phyloP scores from a whole-genome alignment of 73 alveolate species.

The Paraurostyla sp. region DNA sequence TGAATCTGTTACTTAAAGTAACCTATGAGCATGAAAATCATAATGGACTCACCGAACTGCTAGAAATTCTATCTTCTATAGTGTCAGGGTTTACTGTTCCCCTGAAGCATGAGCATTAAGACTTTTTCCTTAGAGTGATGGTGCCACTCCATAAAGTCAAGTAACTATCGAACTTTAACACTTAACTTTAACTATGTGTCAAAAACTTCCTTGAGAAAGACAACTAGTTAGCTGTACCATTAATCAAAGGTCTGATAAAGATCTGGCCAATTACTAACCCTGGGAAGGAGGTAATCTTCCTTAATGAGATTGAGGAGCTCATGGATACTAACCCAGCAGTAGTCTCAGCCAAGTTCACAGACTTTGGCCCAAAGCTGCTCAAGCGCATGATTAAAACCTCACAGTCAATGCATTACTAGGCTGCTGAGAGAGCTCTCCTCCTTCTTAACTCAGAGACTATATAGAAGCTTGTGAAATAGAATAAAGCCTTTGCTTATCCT shows the following conservation, averaged over 20 bases:
- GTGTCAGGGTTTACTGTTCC: constrained; percentile 90
- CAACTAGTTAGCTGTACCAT: constrained; percentile 68
- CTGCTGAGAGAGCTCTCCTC: constrained; percentile 75
- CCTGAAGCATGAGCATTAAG: constrained; percentile 89
- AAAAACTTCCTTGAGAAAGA: constrained; percentile 85
- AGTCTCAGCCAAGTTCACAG: neutral
- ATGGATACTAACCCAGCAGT: constrained; percentile 43
- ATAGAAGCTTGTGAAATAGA: neutral
- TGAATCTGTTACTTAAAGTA: constrained; percentile 78
- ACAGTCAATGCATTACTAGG: constrained; percentile 72
- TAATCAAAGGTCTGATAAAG: constrained; percentile 79
- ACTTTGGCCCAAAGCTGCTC: constrained; percentile 51
- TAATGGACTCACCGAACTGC: constrained; percentile 88
- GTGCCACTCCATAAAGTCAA: constrained; percentile 90
- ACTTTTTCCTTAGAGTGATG: constrained; percentile 79
- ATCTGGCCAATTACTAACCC: constrained; percentile 91
- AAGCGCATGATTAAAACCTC: constrained; percentile 66
- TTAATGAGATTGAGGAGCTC: constrained; percentile 88
- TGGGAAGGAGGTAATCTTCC: constrained; percentile 90
- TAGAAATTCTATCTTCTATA: constrained; percentile 90
- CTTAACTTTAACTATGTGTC: constrained; percentile 82
- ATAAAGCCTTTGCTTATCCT: constrained; percentile 39
- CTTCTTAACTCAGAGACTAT: constrained; percentile 39
- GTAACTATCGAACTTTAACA: constrained; percentile 74
- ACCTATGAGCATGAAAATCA: constrained; percentile 83